A percentile compares a stretch with the other conserved stretches of the same genome.
These are phyloP conservation scores for Pleurotus ostreatus DNA, from an alignment of 768 basidiomycete species.

Conservation along the genomic window DNA sequence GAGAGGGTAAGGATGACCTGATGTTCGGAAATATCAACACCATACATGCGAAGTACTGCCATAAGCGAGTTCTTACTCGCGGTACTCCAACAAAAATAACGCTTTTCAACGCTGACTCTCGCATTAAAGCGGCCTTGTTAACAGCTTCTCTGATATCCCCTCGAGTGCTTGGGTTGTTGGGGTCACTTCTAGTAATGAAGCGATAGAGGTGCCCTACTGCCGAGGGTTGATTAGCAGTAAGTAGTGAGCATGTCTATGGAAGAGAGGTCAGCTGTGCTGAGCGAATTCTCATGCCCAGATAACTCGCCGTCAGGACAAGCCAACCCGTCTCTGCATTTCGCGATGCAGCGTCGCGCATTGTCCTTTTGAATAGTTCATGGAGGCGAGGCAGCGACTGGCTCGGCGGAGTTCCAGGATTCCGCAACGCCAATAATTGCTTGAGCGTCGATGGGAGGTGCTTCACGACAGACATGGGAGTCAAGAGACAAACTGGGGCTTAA, in stretches of 20 bases:
- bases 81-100: constrained; percentile 87
- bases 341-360: constrained; percentile 61
- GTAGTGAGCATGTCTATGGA: constrained; percentile 73
- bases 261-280: constrained; percentile 11
- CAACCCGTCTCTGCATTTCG: constrained; percentile 72
- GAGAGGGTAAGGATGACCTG: constrained; percentile 82
- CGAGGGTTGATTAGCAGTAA: constrained; percentile 79
- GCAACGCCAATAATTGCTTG: constrained; percentile 69
- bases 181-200: constrained; percentile 56
- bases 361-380: constrained; percentile 51
- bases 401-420: constrained; percentile 56
- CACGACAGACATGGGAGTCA: constrained; percentile 25
- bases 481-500: background rate
- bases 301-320: constrained; percentile 71
- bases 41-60: background rate
- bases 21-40: background rate
- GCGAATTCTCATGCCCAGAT: constrained; percentile 15
- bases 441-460: constrained; percentile 57
- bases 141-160: constrained; percentile 53
- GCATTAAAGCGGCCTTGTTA: constrained; percentile 77
- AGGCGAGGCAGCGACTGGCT: constrained; percentile 53
- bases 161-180: constrained; percentile 32
- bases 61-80: constrained; percentile 45
- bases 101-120: constrained; percentile 87
- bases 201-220: constrained; percentile 78